Evolutionary conservation across 1,139 yeast species (phyloP).

Genomic region (Torulaspora pretoriensis): DNA sequence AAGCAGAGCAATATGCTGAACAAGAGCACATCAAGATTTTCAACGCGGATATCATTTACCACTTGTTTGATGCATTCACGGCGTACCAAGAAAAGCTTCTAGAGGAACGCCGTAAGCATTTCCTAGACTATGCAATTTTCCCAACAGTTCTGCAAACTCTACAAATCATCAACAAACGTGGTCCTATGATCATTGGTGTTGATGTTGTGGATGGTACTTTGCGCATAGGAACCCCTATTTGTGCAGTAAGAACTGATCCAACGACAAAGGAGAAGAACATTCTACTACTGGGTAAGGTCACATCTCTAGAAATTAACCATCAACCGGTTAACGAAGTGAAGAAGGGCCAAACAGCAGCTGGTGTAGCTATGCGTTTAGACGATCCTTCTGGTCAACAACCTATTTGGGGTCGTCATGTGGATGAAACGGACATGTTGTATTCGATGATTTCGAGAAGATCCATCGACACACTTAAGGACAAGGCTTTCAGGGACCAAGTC

Average conservation of each 20-base stretch:
- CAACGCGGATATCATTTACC: slow-evolving; percentile 94
- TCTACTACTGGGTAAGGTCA: slow-evolving; percentile 77
- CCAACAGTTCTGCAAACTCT: slow-evolving; percentile 93
- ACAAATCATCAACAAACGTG: slow-evolving; percentile 96
- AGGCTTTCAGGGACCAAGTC: slow-evolving; percentile 92
- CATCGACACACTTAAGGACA: slow-evolving; percentile 95
- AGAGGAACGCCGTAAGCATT: slow-evolving; percentile 87
- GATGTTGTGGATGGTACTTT: slow-evolving; percentile 91
- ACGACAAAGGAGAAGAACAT: slow-evolving; percentile 69
- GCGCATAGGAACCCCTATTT: slow-evolving; percentile 89
- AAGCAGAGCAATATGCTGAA: slow-evolving; percentile 95
- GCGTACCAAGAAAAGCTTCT: slow-evolving; percentile 84
- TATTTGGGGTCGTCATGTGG: slow-evolving; percentile 98
- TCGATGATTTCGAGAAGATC: slow-evolving; percentile 84
- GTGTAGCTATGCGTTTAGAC: slow-evolving; percentile 97
- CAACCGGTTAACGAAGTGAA: slow-evolving; percentile 72
- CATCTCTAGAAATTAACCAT: slow-evolving; percentile 91
- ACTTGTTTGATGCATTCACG: slow-evolving; percentile 89
- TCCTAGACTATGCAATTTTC: slow-evolving; percentile 83
- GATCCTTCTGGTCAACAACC: slow-evolving; percentile 91
- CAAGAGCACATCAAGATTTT: slow-evolving; percentile 89
- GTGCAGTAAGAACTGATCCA: slow-evolving; percentile 89
- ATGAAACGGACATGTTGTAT: slow-evolving; percentile 83
- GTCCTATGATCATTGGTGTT: slow-evolving; percentile 99
- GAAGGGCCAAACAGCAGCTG: slow-evolving; percentile 94